These are phyloP conservation scores for Chaetothyriales sp. DNA, from an alignment of 2,329 filamentous ascomycete genomes.

Conservation along the genomic window DNA sequence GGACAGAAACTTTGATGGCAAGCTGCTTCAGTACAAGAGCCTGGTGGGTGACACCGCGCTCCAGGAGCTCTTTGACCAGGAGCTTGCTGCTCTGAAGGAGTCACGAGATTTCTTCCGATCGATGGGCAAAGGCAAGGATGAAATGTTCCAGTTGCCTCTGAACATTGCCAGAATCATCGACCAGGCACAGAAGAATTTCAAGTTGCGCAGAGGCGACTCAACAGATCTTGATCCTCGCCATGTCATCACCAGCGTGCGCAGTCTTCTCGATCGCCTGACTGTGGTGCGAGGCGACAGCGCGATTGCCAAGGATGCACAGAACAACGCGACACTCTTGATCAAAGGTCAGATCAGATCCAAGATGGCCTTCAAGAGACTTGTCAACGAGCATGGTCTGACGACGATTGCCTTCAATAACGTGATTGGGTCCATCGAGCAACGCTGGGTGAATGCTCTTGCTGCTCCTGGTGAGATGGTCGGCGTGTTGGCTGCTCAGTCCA, in stretches of 20 bases:
- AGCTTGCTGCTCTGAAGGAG: conserved; percentile 63
- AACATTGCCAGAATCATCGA: conserved; percentile 86
- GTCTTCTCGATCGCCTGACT: conserved; percentile 59
- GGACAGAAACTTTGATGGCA: conserved; percentile 48
- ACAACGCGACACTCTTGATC: conserved; percentile 77
- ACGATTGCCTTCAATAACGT: conserved; percentile 87
- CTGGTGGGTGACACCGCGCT: conserved; percentile 75
- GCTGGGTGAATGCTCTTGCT: conserved; percentile 73
- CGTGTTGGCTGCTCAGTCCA: conserved; percentile 92
- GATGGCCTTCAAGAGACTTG: conserved; percentile 82
- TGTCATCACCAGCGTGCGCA: conserved; percentile 64
- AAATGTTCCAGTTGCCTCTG: conserved; percentile 66
- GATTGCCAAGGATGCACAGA: conserved; percentile 72
- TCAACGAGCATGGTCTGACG: conserved; percentile 70
- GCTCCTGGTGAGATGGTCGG: conserved; percentile 97
- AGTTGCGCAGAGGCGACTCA: conserved; percentile 67
- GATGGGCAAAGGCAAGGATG: conserved; percentile 46
- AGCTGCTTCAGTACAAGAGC: conserved; percentile 74
- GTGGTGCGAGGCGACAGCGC: conserved; percentile 74
- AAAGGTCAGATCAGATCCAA: conserved; percentile 82
- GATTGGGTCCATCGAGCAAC: conserved; percentile 73
- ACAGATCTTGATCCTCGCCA: conserved; percentile 83
- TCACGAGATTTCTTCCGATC: conserved; percentile 62
- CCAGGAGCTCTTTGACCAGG: conserved; percentile 72
- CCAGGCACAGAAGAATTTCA: conserved; percentile 77